These are phyloP conservation scores for Pinus albicaulis DNA, from an alignment of 75 land plant species.

Conservation along the genomic window DNA sequence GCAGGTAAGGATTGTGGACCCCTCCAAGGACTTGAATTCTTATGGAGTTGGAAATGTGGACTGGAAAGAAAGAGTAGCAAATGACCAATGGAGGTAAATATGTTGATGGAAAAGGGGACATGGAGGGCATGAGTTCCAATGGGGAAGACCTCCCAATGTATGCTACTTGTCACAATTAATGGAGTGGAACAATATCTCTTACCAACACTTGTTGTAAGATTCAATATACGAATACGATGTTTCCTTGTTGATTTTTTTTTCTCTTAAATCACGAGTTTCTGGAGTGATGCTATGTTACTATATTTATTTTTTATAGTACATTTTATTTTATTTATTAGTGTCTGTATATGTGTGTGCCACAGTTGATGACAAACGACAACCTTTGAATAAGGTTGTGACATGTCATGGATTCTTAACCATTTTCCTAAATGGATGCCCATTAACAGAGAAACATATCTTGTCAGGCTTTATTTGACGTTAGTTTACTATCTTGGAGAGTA, in stretches of 20 bases:
- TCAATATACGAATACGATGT: neutral
- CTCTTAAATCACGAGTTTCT: neutral
- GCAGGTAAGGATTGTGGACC: constrained; percentile 78
- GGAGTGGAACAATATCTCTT: neutral
- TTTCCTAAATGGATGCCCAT: constrained; percentile 84
- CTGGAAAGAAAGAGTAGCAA: constrained; percentile 90
- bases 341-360: constrained; percentile 11
- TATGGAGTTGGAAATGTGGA: constrained; percentile 84
- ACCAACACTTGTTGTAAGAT: neutral
- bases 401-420: constrained; percentile 83
- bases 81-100: constrained; percentile 38
- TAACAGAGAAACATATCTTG: constrained; percentile 77
- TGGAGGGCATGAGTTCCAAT: constrained; percentile 78
- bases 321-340: neutral
- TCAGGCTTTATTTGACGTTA: constrained; percentile 69
- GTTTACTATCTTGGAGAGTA: neutral
- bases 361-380: constrained; percentile 81
- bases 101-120: constrained; percentile 19
- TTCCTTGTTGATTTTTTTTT: neutral
- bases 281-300: neutral
- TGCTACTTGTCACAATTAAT: constrained; percentile 4
- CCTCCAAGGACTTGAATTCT: constrained; percentile 73
- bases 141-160: constrained; percentile 78
- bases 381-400: constrained; percentile 60
- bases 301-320: neutral